A percentile compares a stretch with the other conserved stretches of the same genome.
These are phyloP conservation scores for Narthecium ossifragum DNA, from an alignment of 106 monocot species.

Conservation along the genomic window DNA sequence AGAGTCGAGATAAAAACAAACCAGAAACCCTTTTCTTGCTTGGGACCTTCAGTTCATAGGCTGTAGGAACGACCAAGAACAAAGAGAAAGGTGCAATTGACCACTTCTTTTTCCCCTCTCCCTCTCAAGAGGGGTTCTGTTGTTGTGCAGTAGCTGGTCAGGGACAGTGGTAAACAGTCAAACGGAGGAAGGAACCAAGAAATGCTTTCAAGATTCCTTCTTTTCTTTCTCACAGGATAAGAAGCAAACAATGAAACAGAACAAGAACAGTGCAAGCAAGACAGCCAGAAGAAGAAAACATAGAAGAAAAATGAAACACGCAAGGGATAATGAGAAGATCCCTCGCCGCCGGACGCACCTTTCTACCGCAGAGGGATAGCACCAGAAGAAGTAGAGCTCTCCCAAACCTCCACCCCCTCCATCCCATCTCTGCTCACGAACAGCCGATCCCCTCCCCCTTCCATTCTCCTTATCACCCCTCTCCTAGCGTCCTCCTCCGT, in stretches of 20 bases:
- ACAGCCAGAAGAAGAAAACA: too few species aligned
- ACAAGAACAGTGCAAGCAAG: too few species aligned
- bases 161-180: neutral
- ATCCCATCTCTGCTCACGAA: constrained; percentile 64
- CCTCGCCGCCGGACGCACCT: too few species aligned
- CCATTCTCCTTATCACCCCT: constrained; percentile 59
- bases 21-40: neutral
- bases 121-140: neutral
- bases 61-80: neutral
- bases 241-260: too few species aligned
- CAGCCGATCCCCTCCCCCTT: constrained; percentile 80
- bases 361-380: too few species aligned
- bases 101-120: neutral
- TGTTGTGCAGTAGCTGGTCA: neutral
- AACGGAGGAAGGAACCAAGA: neutral
- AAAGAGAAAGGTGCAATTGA: neutral
- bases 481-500: constrained; percentile 43
- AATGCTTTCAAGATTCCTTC: neutral
- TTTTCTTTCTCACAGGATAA: neutral
- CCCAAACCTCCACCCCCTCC: constrained; percentile 86
- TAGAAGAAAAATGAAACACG: too few species aligned
- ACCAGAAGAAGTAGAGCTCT: constrained; percentile 50
- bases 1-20: neutral
- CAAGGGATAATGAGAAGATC: too few species aligned
- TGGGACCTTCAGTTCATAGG: neutral